Percentiles rank a stretch among this genome's conserved stretches.
phyloP scores from a whole-genome alignment of 345 rosid species.

The Camelina neglecta region DNA sequence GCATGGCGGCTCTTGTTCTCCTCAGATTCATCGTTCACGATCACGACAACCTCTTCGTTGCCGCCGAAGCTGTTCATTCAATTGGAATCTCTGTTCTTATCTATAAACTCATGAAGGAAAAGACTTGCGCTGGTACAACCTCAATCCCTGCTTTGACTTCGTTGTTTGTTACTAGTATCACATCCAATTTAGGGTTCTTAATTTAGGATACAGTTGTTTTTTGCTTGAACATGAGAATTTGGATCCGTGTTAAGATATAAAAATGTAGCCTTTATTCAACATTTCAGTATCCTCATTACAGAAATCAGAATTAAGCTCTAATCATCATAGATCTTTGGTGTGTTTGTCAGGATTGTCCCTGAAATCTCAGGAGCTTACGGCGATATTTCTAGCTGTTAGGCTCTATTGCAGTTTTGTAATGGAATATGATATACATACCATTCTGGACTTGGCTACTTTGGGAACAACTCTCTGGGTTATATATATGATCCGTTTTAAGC shows the following conservation, averaged over 20 bases:
- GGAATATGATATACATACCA: conserved; percentile 92
- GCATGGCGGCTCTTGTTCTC: conserved; percentile 77
- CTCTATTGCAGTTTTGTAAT: conserved; percentile 92
- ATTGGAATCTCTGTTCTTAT: conserved; percentile 83
- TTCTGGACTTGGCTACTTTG: conserved; percentile 82
- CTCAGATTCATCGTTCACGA: conserved; percentile 89
- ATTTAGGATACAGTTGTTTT: not conserved
- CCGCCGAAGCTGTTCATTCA: conserved; percentile 92
- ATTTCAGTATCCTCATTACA: not conserved
- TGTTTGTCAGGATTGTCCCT: conserved; percentile 70
- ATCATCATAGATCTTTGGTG: not conserved
- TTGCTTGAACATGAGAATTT: not conserved
- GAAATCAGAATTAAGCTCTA: not conserved
- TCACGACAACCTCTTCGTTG: conserved; percentile 92
- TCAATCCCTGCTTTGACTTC: not conserved
- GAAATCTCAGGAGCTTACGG: conserved; percentile 90
- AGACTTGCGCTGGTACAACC: conserved; percentile 76
- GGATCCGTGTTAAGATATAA: not conserved
- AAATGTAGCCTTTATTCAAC: not conserved
- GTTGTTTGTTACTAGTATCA: too few relatives aligned
- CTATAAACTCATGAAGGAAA: conserved; percentile 89
- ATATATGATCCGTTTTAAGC: conserved; percentile 83
- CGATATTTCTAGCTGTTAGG: conserved; percentile 85
- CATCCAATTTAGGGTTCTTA: not conserved
- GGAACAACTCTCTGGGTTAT: conserved; percentile 90